Conservation (phyloP, 106 monocot genomes). For the Amphibolis antarctica region DNA sequence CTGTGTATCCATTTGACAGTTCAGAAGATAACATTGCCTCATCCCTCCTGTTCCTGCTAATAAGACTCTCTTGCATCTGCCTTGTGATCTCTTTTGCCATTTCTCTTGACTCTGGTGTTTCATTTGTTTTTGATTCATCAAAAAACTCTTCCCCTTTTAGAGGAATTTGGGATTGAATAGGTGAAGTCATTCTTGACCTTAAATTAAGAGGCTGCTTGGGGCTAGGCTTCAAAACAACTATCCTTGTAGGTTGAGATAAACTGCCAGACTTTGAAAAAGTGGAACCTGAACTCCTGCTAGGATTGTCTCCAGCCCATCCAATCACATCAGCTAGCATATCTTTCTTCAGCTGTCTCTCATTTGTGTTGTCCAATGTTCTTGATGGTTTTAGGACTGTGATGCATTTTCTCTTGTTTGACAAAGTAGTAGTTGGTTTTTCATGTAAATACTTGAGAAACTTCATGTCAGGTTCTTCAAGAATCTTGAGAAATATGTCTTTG, state of each 20-base stretch:
- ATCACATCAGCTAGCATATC: slow-evolving; percentile 10
- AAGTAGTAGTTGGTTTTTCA: slow-evolving; percentile 1
- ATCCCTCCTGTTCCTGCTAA: slow-evolving; percentile 35
- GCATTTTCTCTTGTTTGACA: slow-evolving; percentile 19
- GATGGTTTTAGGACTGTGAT: slow-evolving; percentile 58
- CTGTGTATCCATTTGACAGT: slow-evolving; percentile 51
- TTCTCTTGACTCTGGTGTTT: slow-evolving; percentile 35
- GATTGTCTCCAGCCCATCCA: slow-evolving; percentile 8
- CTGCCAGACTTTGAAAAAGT: slow-evolving; percentile 22
- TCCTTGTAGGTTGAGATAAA: slow-evolving; percentile 67
- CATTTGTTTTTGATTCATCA: slow-evolving; percentile 9
- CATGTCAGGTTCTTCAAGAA: slow-evolving; percentile 34
- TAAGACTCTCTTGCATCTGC: slow-evolving; percentile 36
- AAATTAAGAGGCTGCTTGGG: slow-evolving; percentile 22
- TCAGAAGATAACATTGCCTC: slow-evolving; percentile 46
- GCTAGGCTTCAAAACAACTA: slow-evolving; percentile 85
- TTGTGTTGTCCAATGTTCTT: slow-evolving; percentile 10
- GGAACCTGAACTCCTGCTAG: slow-evolving; percentile 16
- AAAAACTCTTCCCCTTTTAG: slow-evolving; percentile 5
- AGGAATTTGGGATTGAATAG: slow-evolving; percentile 7
- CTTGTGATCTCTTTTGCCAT: slow-evolving; percentile 37
- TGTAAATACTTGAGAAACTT: slow-evolving; percentile 14
- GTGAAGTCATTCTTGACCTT: slow-evolving; percentile 6
- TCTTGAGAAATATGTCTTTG: slow-evolving; percentile 44
- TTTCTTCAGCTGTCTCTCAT: slow-evolving; percentile 15